Evolutionary conservation across 176 grass and related monocot genomes (phyloP).

Genomic region (Thinopyrum elongatum): DNA sequence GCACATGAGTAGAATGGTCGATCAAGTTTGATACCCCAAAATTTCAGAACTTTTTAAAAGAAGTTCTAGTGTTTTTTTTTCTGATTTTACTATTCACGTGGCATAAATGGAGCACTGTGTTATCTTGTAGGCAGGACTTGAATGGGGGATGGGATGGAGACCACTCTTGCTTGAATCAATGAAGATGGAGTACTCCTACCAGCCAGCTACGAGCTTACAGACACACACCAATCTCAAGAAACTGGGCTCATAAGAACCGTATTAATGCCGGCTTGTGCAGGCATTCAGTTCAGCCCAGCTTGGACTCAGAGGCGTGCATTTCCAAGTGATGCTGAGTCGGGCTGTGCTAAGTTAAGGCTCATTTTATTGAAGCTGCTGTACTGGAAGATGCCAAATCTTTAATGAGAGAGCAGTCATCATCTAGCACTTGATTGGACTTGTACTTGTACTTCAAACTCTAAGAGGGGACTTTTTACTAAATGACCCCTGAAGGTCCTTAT

Average conservation of each 20-base stretch:
- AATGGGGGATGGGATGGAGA: conserved; percentile 35
- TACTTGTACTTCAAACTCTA: conserved; percentile 24
- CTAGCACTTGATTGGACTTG: conserved; percentile 45
- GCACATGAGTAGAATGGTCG: too few relatives aligned
- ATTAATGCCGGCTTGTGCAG: conserved; percentile 51
- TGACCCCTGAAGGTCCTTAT: too few relatives aligned
- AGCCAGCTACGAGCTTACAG: conserved; percentile 48
- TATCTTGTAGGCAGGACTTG: conserved; percentile 56
- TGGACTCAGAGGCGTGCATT: conserved; percentile 44
- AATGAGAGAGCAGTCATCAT: conserved; percentile 54
- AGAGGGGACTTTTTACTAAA: too few relatives aligned
- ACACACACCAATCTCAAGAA: conserved; percentile 35
- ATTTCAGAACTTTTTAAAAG: too few relatives aligned
- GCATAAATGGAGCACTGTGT: conserved; percentile 67
- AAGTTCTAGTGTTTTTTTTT: too few relatives aligned
- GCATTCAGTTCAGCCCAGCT: conserved; percentile 43
- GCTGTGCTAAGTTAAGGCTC: conserved; percentile 41
- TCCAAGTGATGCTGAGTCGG: conserved; percentile 42
- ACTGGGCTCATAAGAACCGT: conserved; percentile 32
- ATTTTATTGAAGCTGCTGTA: conserved; percentile 48
- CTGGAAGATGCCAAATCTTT: conserved; percentile 53
- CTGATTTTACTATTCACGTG: too few relatives aligned
- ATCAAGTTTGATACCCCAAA: too few relatives aligned
- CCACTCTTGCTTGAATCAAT: conserved; percentile 56
- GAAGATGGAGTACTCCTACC: conserved; percentile 20